Base-by-base conservation (phyloP, 352 stramenopile species). In the Halophytophthora polymorphica region DNA sequence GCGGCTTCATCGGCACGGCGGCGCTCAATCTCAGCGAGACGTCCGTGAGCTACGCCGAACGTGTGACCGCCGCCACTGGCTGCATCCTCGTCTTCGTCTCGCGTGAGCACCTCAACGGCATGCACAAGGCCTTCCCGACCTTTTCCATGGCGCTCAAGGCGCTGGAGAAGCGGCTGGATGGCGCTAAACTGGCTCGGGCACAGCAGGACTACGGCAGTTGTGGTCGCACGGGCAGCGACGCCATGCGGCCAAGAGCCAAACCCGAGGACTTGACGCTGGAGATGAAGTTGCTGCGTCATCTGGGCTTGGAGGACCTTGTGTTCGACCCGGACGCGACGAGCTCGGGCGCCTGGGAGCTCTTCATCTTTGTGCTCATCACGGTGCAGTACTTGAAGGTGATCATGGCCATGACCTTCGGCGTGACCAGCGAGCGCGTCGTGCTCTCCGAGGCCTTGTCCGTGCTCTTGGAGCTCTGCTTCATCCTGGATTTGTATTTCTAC, bases 91-190 rank as follows among this genome's bases (percentile, higher is more conserved):
- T 86, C 2, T 83, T 73, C 40, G 28, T 88, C 1, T 74, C 71
- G 0, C 73, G 73, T 1, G 69, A 88, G 2, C 66, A 85, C 29
- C 44, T 86, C 0, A 53, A 79, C 6, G 50, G 62, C 0, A 84
- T 86, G 71, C 76, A 90, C 45, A 69, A 78, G 22, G 69, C 74
- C 0, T 85, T 88, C 23, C 69, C 73, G 0, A 83, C 69, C 1
- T 58, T 85, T 33, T 85, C 71, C 1, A 87, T 85, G 76, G 73
- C 76, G 1, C 54, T 85, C 19, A 80, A 82, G 50, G 56, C 77
- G 6, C 45, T 87, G 3, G 76, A 85, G 38, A 83, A 73, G 38
- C 62, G 76, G 1, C 58, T 83, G 2, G 61, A 78, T 7, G 64
- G 63, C 10, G 62, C 71, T 2, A 87, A 85, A 42, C 43, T 83